Evolutionary conservation across 106 monocot genomes (phyloP), one percentile per base, ranked within the genome.

Genomic region (Dactylorhiza incarnata): DNA sequence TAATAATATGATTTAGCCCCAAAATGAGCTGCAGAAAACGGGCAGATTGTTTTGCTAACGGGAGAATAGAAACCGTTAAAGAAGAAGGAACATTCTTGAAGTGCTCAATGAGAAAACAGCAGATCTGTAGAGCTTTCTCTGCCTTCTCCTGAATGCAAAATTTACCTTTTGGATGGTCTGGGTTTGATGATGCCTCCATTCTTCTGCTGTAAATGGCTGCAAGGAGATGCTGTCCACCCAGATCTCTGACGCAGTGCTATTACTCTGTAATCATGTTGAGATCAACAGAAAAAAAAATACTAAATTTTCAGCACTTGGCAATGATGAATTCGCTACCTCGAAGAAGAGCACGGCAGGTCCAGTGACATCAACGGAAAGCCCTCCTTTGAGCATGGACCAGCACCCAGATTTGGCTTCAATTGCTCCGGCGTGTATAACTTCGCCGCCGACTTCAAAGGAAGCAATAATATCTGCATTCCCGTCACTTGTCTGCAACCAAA

Each of bases 331-430:
- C 6, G 9, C 50, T 76, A 89, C 90, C 88, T 92, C 85, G 44
- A 95, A 95, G 65, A 75, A 88, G 46, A 95, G 73, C 53, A 86
- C 80, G 5, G 86, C 82, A 9, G 85, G 77, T 1, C 86, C 88
- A 25, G 90, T 78, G 4, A 53, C 37, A 29, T 83, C 52, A 3
- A 82, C 83, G 15, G 92, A 77, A 53, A 95, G 74, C 3, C 92
- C 92, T 80, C 95, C 95, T 85, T 95, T 95, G 50, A 95, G 84
- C 89, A 95, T 83, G 45, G 89, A 86, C 92, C 92, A 95, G 55
- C 95, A 95, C 1, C 89, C 87, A 6, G 79, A 81, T 15, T 74
- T 84, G 1, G 89, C 91, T 7, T 83, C 50, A 14, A 85, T 80
- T 9, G 74, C 58, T 20, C 95, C 95, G 5, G 83, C 88, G 24